Evolutionary conservation across 257 asterid species (phyloP).

Genomic region (Cordia subcordata): DNA sequence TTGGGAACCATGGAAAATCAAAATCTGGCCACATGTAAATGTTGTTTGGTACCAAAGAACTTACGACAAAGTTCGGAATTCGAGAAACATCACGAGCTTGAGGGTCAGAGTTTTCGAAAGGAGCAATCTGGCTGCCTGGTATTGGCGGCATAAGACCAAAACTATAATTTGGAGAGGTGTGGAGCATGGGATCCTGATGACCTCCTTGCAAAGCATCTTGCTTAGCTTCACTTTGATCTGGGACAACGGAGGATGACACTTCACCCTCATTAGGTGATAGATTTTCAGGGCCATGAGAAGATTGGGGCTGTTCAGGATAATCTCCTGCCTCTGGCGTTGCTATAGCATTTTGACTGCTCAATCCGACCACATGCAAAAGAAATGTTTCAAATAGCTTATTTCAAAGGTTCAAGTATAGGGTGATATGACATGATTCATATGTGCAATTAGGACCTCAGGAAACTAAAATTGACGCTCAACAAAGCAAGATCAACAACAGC

Average conservation of each 20-base stretch:
- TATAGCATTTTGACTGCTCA: conserved; percentile 51
- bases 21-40: conserved; percentile 6
- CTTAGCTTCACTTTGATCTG: conserved; percentile 48
- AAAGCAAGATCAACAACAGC: no score
- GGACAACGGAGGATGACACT: conserved; percentile 40
- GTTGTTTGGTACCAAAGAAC: conserved; percentile 22
- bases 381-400: not conserved
- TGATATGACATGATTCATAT: no score
- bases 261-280: conserved; percentile 44
- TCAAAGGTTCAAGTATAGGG: conserved; percentile 1
- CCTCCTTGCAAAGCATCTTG: conserved; percentile 52
- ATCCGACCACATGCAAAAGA: conserved; percentile 1
- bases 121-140: conserved; percentile 45
- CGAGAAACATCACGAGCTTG: conserved; percentile 72
- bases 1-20: not conserved
- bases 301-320: conserved; percentile 45
- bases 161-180: conserved; percentile 53
- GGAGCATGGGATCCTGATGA: conserved; percentile 50
- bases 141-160: conserved; percentile 63
- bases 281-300: conserved; percentile 40
- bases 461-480: no score
- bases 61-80: conserved; percentile 61
- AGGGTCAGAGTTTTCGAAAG: conserved; percentile 62
- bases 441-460: no score
- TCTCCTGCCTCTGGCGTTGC: conserved; percentile 42